A percentile compares a stretch with the other conserved stretches of the same genome.
phyloP scores from a whole-genome alignment of 2,329 filamentous ascomycete genomes.

The Penicillium sp. region DNA sequence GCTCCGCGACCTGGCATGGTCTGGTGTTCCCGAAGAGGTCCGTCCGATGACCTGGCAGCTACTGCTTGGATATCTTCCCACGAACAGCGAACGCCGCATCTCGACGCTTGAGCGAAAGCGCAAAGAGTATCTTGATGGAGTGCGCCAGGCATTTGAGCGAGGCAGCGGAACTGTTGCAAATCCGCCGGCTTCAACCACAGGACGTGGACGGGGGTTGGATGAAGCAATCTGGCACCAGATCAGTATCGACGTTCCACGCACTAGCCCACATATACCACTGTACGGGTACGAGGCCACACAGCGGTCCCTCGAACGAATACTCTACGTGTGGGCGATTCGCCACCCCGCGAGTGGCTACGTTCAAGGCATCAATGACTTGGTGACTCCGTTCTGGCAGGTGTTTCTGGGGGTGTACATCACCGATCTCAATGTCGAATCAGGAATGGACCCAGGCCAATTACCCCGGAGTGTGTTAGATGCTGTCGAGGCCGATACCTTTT shows the following conservation, averaged over 20 bases:
- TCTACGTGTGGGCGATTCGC: slow-evolving; percentile 96
- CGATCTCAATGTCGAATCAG: slow-evolving; percentile 83
- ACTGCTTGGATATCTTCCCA: slow-evolving; percentile 87
- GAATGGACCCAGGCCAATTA: slow-evolving; percentile 94
- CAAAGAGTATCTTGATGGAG: slow-evolving; percentile 93
- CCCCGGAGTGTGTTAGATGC: slow-evolving; percentile 87
- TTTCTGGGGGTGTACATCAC: slow-evolving; percentile 93
- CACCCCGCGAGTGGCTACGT: slow-evolving; percentile 97
- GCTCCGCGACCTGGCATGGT: slow-evolving; percentile 82
- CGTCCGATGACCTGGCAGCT: slow-evolving; percentile 99
- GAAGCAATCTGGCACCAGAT: slow-evolving; percentile 99
- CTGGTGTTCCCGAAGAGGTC: slow-evolving; percentile 87
- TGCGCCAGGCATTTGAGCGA: slow-evolving; percentile 60
- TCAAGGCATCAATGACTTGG: slow-evolving; percentile 96
- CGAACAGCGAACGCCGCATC: slow-evolving; percentile 89
- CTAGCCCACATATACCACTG: slow-evolving; percentile 89
- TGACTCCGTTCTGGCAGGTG: slow-evolving; percentile 97
- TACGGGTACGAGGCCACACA: slow-evolving; percentile 97
- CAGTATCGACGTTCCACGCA: slow-evolving; percentile 93
- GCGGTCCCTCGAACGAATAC: slow-evolving; percentile 82
- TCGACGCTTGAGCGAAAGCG: slow-evolving; percentile 87
- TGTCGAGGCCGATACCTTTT: slow-evolving; percentile 95
- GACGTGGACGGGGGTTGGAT: slow-evolving; percentile 70
- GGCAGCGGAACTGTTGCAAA: slow-evolving; percentile 42
- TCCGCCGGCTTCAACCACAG: slow-evolving; percentile 38